phyloP scores from a whole-genome alignment of 1,284 basidiomycete genomes.

The Vanrija pseudolonga region DNA sequence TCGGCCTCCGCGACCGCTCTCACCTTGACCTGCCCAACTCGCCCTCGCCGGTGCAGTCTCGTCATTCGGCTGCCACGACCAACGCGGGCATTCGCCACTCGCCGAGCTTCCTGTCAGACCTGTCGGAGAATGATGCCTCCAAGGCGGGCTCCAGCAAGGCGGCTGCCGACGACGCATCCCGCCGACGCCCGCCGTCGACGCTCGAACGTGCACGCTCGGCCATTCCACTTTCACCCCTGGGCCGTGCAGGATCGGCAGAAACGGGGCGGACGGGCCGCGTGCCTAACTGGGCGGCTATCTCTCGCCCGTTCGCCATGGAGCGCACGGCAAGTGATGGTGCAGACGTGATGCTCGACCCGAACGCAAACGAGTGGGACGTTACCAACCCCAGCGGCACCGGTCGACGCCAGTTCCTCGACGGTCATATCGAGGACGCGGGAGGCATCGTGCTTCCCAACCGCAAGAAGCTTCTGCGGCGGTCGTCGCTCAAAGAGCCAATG shows the following conservation, averaged over 20 bases:
- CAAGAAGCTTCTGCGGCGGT: neutral
- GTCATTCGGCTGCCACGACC: too few relatives aligned
- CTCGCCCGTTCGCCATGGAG: constrained; percentile 21
- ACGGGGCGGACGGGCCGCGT: neutral
- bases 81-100: too few relatives aligned
- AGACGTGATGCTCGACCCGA: constrained; percentile 32
- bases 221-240: neutral
- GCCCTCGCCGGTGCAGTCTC: too few relatives aligned
- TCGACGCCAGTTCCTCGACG: constrained; percentile 9
- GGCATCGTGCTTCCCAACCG: neutral
- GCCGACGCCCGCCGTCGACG: too few relatives aligned
- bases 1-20: too few relatives aligned
- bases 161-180: too few relatives aligned
- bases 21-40: too few relatives aligned
- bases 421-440: neutral
- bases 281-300: too few relatives aligned
- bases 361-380: constrained; percentile 38
- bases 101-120: too few relatives aligned
- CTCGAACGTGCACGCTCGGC: too few relatives aligned
- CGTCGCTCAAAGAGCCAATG: constrained; percentile 22
- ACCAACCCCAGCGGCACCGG: constrained; percentile 35
- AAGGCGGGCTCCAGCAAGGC: too few relatives aligned
- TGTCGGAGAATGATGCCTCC: too few relatives aligned
- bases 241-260: neutral
- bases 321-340: constrained; percentile 39